Percentiles rank a stretch among this genome's conserved stretches.
Conservation (phyloP, 768 basidiomycete genomes). For the Pulveroboletus sp. region DNA sequence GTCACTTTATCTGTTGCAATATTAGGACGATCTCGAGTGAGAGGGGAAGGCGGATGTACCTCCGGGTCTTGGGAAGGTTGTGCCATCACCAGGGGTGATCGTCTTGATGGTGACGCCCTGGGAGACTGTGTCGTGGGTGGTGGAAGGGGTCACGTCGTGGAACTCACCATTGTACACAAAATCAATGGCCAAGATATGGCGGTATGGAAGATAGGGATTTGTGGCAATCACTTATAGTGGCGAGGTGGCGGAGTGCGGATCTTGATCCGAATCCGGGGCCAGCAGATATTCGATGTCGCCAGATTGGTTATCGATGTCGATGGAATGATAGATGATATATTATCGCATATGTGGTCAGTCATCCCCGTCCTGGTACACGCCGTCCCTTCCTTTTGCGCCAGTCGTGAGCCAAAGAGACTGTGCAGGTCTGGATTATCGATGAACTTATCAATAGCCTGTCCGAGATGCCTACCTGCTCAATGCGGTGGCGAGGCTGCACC, state of each 20-base stretch:
- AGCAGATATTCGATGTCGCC: conserved; percentile 6
- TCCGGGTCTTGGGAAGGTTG: conserved; percentile 60
- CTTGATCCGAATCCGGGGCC: conserved; percentile 56
- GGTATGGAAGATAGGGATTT: conserved; percentile 21
- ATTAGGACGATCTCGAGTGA: conserved; percentile 18
- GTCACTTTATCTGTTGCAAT: conserved; percentile 53
- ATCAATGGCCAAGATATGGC: conserved; percentile 27
- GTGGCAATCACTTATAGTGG: conserved; percentile 38
- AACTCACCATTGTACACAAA: conserved; percentile 30
- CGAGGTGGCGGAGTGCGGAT: conserved; percentile 61
- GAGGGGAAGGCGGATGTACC: conserved; percentile 43
- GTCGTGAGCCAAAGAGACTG: not conserved
- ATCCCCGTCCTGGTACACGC: conserved; percentile 3
- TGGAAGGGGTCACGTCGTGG: not conserved
- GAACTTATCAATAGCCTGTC: not conserved
- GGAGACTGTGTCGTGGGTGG: not conserved
- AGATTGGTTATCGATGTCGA: conserved; percentile 30
- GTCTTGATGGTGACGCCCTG: conserved; percentile 70
- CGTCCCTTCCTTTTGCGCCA: too few species aligned
- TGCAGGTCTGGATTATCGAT: not conserved
- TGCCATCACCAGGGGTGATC: conserved; percentile 57
- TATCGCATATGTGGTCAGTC: conserved; percentile 9
- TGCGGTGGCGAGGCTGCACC: not conserved
- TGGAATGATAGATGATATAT: conserved; percentile 9
- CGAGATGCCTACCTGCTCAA: not conserved